Evolutionary conservation across 2,329 filamentous ascomycete species (phyloP), one percentile per base, ranked within the genome.

Genomic region (Cladorrhinum sp.): DNA sequence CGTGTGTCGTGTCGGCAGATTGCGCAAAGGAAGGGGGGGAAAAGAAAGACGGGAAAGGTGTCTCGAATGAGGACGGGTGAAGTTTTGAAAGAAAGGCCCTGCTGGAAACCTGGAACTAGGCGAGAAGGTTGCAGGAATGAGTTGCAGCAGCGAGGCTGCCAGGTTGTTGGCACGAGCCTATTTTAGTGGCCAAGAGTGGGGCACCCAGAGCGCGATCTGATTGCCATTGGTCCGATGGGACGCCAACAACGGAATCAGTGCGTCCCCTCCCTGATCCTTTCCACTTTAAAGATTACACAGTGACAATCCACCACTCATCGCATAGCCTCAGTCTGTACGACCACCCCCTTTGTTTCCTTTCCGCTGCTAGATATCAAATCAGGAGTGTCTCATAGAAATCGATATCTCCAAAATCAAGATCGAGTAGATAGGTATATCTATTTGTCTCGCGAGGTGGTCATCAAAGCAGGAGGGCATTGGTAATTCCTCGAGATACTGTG

Each of bases 51-150:
- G 39, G 33, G 53, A 24, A 18, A 33, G 16, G 21, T 49, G 39
- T 57, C 54, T 57, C 39, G 54, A 57, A 46, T 48, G 39, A 56
- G 23, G 54, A 33, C 52, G 28, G 54, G 21, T 39, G 54, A 46
- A 57, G 54, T 57, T 57, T 57, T 57, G 39, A 46, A 18, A 36
- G 16, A 26, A 28, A 28, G 49, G 36, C n/a, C 16, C 33, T 24
- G 54, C 33, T 39, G 54, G 54, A 57, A 57, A 57, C 49, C 23
- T 57, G 54, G 54, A 57, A 57, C 20, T 24, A 16, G 24, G 33
- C 33, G 21, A 49, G 46, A 21, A n/a, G 46, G 39, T 23, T 46
- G 36, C 39, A 33, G 24, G 30, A 26, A 18, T 26, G 14, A 36
- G 33, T 54, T 21, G 33, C 54, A 30, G 54, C 54, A 57, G 54